phyloP scores from a whole-genome alignment of 2,329 filamentous ascomycete species.

The Ustilaginoidea virens region DNA sequence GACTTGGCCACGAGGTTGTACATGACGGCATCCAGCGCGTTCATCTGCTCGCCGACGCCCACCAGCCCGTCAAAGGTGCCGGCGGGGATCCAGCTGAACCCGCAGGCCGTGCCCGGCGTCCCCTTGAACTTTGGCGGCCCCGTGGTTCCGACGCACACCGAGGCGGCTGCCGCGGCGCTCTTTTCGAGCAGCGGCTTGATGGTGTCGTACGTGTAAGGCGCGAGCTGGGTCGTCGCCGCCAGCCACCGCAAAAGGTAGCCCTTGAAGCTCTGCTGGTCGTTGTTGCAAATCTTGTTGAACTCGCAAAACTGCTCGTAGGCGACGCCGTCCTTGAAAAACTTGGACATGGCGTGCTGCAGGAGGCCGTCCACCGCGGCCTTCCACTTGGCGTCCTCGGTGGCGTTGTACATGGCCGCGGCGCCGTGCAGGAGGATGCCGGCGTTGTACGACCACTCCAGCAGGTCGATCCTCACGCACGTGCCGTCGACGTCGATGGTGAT shows the following conservation, averaged over 20 bases:
- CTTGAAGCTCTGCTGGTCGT: constrained; percentile 62
- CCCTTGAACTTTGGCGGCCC: constrained; percentile 30
- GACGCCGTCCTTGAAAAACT: constrained; percentile 39
- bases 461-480: constrained; percentile 36
- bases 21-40: constrained; percentile 46
- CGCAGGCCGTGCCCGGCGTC: constrained; percentile 44
- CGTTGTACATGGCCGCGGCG: constrained; percentile 44
- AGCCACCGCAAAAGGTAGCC: constrained; percentile 58
- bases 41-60: constrained; percentile 58
- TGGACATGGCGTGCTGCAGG: constrained; percentile 28
- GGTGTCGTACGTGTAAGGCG: constrained; percentile 31
- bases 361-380: constrained; percentile 43
- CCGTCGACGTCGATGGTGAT: constrained; percentile 19
- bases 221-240: constrained; percentile 37
- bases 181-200: constrained; percentile 35
- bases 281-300: constrained; percentile 42
- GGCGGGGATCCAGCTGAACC: constrained; percentile 45
- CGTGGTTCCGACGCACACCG: constrained; percentile 31
- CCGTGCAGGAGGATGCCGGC: constrained; percentile 49
- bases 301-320: constrained; percentile 57
- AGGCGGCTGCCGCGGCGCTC: constrained; percentile 36
- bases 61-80: constrained; percentile 39
- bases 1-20: constrained; percentile 36
- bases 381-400: constrained; percentile 39
- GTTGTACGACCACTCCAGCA: constrained; percentile 55